Conservation (phyloP, 371 early-diverging fungal species). For the Mortierella sp. region DNA sequence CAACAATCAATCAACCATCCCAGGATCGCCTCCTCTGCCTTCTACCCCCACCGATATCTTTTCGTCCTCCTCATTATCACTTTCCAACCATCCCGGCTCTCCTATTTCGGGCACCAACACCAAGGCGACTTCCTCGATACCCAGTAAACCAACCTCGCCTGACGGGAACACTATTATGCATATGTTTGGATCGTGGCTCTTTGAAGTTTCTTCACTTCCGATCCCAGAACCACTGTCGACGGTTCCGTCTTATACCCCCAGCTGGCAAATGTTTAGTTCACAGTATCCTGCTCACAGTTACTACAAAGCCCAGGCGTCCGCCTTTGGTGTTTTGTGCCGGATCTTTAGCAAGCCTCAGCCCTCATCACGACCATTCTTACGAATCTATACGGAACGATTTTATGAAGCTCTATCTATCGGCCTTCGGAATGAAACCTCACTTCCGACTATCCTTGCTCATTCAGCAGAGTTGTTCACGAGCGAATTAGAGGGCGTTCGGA, state of each 20-base stretch:
- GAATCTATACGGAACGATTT: constrained; percentile 77
- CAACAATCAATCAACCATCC: constrained; percentile 22
- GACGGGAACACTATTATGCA: constrained; percentile 84
- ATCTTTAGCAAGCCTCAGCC: constrained; percentile 78
- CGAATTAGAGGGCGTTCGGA: constrained; percentile 76
- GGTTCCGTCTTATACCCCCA: constrained; percentile 12
- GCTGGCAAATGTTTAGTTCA: constrained; percentile 38
- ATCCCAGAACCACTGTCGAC: constrained; percentile 45
- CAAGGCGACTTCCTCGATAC: constrained; percentile 15
- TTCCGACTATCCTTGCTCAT: constrained; percentile 75
- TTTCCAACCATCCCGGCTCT: constrained; percentile 11
- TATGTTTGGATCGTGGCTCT: constrained; percentile 84
- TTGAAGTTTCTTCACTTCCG: constrained; percentile 64
- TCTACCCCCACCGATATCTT: constrained; percentile 48
- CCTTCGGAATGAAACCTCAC: constrained; percentile 67
- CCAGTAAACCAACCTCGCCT: constrained; percentile 53
- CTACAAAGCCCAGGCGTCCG: constrained; percentile 75
- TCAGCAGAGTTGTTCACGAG: constrained; percentile 72
- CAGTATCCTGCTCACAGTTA: constrained; percentile 33
- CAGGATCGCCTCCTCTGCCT: constrained; percentile 42
- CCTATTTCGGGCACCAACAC: constrained; percentile 1
- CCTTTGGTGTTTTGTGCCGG: constrained; percentile 76
- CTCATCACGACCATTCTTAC: constrained; percentile 59
- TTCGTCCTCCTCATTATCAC: constrained; percentile 35
- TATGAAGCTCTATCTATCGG: constrained; percentile 75